Evolutionary conservation across 768 basidiomycete species (phyloP), one percentile per base, ranked within the genome.

Genomic region (Psilocybe cubensis): DNA sequence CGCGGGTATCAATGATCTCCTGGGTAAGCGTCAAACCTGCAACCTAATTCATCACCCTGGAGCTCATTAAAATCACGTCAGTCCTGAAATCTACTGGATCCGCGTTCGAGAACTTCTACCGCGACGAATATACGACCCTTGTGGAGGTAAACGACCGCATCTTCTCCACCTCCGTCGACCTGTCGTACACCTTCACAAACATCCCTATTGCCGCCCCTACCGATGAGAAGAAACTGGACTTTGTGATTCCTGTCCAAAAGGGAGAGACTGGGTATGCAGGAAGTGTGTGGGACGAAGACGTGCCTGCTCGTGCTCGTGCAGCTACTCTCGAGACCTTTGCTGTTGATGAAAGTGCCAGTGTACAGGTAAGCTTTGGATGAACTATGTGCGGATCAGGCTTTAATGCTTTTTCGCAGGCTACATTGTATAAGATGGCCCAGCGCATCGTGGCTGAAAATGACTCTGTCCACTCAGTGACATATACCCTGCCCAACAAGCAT

Each of bases 71-170:
- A 40, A 25, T 9, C 5, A 10, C 20, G 28, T 10, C 63, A 92
- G 95, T 97, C 12, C 83, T 98, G 65, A 98, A 98, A 74, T 85
- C 91, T 29, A 87, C 90, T 3, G 96, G 93, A 11, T 94, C 92
- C 0, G 83, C 88, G 0, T 98, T 98, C 69, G 80, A 87, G 53
- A 79, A 82, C 24, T 98, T 95, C 72, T 69, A 90, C 47, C 81
- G 84, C 2, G 94, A 96, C 71, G 91, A 94, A 66, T 92, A 86
- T 73, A 95, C 95, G n/a, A 95, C 92, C 1, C 83, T 96, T 20
- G 76, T 71, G 12, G 87, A 91, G 61, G 95, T 96, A 42, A 72
- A 87, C 63, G 96, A 98, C 62, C 84, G 96, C 8, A 89, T 98
- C 65, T 89, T 98, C 74, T 92, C 90, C 17, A 98, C 96, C 2